Conservation (phyloP, 169 alveolate genomes). For the Plasmodium inui region DNA sequence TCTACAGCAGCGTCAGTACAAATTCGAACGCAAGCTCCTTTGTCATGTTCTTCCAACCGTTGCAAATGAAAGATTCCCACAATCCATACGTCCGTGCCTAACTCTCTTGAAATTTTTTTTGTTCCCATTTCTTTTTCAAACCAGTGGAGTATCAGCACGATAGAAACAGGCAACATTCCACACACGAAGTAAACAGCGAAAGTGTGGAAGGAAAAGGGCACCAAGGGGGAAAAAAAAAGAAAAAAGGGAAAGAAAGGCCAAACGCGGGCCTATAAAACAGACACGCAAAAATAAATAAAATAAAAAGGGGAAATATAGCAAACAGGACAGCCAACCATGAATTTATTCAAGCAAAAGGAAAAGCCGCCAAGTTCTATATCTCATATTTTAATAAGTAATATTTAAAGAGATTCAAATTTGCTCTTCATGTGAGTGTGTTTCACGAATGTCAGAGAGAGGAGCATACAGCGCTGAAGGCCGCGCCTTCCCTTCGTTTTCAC, state of each 20-base stretch:
- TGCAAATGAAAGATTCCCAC: not conserved
- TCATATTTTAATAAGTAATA: slow-evolving; percentile 67
- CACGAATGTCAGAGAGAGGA: not conserved
- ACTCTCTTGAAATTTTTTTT: not conserved
- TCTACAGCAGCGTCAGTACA: not conserved
- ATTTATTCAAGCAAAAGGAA: slow-evolving; percentile 48
- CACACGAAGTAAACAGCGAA: not conserved
- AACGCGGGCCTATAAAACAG: not conserved
- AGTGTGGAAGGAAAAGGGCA: slow-evolving; percentile 3
- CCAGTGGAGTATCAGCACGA: not conserved
- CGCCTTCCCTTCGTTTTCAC: not conserved
- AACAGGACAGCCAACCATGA: slow-evolving; percentile 27
- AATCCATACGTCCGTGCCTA: not conserved
- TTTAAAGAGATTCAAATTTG: not conserved
- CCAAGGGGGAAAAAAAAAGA: not conserved
- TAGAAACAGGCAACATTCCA: not conserved
- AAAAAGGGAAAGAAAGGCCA: not conserved
- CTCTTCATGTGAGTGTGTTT: not conserved
- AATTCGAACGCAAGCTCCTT: not conserved
- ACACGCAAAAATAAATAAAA: not conserved
- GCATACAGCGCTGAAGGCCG: not conserved
- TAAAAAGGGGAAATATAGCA: not conserved
- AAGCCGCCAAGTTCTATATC: slow-evolving; percentile 54
- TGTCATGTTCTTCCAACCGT: not conserved
- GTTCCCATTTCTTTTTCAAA: not conserved